Evolutionary conservation across 176 grass and related monocot species (phyloP), one percentile per base, ranked within the genome.

Genomic region (Juncus effusus): DNA sequence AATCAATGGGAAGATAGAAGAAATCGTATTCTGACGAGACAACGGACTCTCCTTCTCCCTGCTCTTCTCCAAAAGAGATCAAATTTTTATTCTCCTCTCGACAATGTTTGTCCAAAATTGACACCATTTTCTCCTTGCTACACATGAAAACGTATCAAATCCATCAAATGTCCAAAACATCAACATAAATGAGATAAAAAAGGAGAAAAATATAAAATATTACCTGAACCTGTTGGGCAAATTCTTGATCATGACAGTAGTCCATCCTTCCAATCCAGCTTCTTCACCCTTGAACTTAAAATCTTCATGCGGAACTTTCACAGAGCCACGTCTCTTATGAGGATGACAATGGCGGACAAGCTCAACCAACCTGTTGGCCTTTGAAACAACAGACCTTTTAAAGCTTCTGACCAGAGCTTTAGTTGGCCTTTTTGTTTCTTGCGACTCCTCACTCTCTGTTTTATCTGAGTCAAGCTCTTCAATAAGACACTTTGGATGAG

Each of bases 1-100:
- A 95, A 40, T 95, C 86, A 0, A 95, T 62, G 0, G 86, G 81
- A n/a, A 95, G 35, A 67, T 95, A 95, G 10, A 90, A 64, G 19
- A 84, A 95, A 8, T 90, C 86, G 11, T 84, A 82, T 42, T 72
- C 78, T 1, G 83, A 85, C 4, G n/a, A 60, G 10, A 60, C 19
- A 0, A 38, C 65, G 36, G 38, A 15, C 1, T 72, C 59, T 0
- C 50, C 50, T 0, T 1, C 19, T 28, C 19, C 19, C 19, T 28
- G 19, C 19, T 28, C 19, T 28, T 28, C 19, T 53, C 7, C 0
- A 36, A 35, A 6, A 41, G 3, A 10, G 0, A n/a, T 2, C 4
- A 76, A 4, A 2, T 72, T 69, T 1, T 38, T 1, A 62, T 95
- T 95, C 62, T 84, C 81, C 1, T 69, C 7, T 0, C 51, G 28